Evolutionary conservation across 202 grass and related monocot genomes (phyloP).

Genomic region (Saccharum hybrid): DNA sequence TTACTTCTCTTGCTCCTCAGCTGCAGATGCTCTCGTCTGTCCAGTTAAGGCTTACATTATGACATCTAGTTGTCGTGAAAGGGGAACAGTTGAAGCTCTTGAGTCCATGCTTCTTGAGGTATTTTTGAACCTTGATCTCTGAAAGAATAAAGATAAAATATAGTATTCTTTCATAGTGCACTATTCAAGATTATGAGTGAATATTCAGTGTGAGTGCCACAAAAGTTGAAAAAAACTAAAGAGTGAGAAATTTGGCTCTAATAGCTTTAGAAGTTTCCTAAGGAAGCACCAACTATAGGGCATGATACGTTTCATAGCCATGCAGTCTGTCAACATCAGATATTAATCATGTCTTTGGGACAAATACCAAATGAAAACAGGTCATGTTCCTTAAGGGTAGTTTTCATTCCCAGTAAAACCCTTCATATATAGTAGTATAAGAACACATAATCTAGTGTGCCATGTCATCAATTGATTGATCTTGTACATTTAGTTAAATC

Average conservation of each 20-base stretch:
- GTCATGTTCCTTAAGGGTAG: not conserved
- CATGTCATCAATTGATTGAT: constrained; percentile 31
- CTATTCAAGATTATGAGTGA: not conserved
- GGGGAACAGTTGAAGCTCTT: constrained; percentile 87
- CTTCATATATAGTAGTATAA: constrained; percentile 14
- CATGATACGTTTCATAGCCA: not conserved
- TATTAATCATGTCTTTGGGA: not conserved
- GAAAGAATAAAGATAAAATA: constrained; percentile 23
- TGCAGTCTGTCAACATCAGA: not conserved
- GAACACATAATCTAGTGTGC: not conserved
- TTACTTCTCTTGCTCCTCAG: constrained; percentile 95
- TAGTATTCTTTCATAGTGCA: constrained; percentile 2
- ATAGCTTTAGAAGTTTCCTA: not conserved
- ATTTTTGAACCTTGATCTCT: constrained; percentile 46
- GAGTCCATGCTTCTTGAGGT: constrained; percentile 97
- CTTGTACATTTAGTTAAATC: constrained; percentile 11
- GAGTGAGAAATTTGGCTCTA: not conserved
- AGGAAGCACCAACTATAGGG: not conserved
- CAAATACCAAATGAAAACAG: constrained; percentile 23
- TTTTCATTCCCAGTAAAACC: not conserved
- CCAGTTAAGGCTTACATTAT: constrained; percentile 97
- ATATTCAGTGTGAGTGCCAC: not conserved
- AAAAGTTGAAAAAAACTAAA: constrained; percentile 8
- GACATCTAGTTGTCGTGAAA: constrained; percentile 92
- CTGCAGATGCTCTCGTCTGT: constrained; percentile 79